Conservation (phyloP, 2,329 filamentous ascomycete genomes). For the Ustulina deusta region DNA sequence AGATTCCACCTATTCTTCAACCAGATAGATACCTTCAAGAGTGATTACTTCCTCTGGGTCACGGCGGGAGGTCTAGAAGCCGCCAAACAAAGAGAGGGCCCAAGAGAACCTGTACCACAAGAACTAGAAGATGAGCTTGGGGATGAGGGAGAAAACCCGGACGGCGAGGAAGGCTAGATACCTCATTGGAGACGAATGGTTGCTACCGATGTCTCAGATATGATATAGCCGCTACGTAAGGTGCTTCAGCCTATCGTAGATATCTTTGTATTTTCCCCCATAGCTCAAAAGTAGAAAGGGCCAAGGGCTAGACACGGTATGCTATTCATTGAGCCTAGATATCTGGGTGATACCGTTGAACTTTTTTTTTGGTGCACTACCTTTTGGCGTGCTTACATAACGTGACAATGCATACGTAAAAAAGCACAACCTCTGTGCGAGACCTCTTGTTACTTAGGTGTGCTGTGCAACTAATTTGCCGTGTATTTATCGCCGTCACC, state of each 20-base stretch:
- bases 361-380: neutral
- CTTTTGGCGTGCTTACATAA: neutral
- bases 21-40: slow-evolving; percentile 80
- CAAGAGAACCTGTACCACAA: slow-evolving; percentile 55
- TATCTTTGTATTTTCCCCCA: neutral
- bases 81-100: slow-evolving; percentile 62
- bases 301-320: neutral
- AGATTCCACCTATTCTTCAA: slow-evolving; percentile 84
- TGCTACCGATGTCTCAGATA: slow-evolving; percentile 1
- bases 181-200: neutral
- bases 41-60: slow-evolving; percentile 79
- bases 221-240: neutral
- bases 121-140: slow-evolving; percentile 60
- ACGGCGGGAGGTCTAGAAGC: slow-evolving; percentile 76
- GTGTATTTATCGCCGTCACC: neutral
- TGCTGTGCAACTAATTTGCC: neutral
- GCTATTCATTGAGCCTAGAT: neutral
- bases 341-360: neutral
- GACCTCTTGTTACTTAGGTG: neutral
- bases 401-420: neutral
- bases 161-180: slow-evolving; percentile 55
- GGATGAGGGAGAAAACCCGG: slow-evolving; percentile 66
- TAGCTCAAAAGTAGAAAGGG: neutral
- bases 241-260: neutral
- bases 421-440: neutral